These are phyloP conservation scores for Amaranthus palmeri DNA, from an alignment of 148 eudicot species.

Conservation along the genomic window DNA sequence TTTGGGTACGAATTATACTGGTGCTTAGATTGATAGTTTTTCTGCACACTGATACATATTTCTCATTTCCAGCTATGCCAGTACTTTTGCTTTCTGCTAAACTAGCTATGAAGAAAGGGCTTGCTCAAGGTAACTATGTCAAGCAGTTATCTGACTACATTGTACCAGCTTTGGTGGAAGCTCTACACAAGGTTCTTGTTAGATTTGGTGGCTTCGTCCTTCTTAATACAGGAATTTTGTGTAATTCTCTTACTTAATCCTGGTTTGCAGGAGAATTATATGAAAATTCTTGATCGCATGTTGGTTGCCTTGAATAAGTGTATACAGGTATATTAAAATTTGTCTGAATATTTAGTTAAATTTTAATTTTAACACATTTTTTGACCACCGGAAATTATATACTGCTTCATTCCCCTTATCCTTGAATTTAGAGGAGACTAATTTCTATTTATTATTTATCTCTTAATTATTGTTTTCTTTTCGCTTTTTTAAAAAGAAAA, in stretches of 20 bases:
- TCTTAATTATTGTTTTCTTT: background rate
- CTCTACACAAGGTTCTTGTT: conserved; percentile 74
- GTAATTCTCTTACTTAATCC: background rate
- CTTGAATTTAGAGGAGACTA: too few relatives aligned
- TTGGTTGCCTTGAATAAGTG: conserved; percentile 92
- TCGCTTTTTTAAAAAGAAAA: background rate
- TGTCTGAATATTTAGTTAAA: background rate
- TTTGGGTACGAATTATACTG: conserved; percentile 48
- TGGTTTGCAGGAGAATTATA: conserved; percentile 86
- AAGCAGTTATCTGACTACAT: conserved; percentile 92
- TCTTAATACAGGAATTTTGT: background rate
- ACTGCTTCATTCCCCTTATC: too few relatives aligned
- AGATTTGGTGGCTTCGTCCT: background rate
- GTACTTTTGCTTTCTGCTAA: conserved; percentile 90
- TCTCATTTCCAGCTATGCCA: conserved; percentile 71
- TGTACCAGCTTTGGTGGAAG: conserved; percentile 87
- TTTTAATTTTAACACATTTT: background rate
- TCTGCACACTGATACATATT: conserved; percentile 5
- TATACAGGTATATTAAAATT: conserved; percentile 55
- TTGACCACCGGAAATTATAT: too few relatives aligned
- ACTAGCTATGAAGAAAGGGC: conserved; percentile 88
- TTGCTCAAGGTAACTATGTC: conserved; percentile 87
- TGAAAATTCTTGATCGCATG: conserved; percentile 87
- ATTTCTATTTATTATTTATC: too few relatives aligned
- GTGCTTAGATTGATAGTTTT: background rate